phyloP scores from a whole-genome alignment of 345 rosid genomes.

The Camelina laxa region DNA sequence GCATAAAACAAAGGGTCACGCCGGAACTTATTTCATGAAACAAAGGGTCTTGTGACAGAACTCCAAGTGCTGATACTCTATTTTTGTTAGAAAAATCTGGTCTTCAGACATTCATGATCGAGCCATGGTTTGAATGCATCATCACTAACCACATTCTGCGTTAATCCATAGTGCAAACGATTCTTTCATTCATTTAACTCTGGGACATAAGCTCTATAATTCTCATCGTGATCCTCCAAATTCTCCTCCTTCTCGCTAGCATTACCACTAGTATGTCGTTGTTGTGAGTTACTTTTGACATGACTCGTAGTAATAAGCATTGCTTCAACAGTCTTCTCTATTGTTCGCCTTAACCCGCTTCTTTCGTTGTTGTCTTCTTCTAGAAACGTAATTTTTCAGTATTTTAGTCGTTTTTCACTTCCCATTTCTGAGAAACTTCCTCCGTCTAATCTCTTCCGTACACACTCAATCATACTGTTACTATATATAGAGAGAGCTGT shows the following conservation, averaged over 20 bases:
- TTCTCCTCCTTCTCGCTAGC: conserved; percentile 20
- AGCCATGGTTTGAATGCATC: conserved; percentile 65
- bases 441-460: conserved; percentile 10
- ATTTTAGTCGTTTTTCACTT: conserved; percentile 18
- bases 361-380: conserved; percentile 22
- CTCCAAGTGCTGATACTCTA: conserved; percentile 13
- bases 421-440: conserved; percentile 33
- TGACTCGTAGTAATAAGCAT: neutral
- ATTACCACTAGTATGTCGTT: neutral
- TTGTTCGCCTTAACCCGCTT: conserved; percentile 7
- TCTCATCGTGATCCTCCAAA: conserved; percentile 20
- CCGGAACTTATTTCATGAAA: neutral
- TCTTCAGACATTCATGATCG: conserved; percentile 51
- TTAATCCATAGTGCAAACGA: neutral
- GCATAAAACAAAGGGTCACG: neutral
- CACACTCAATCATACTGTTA: neutral
- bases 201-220: conserved; percentile 9
- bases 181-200: too few species aligned
- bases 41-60: neutral
- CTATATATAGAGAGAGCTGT: neutral
- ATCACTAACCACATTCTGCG: conserved; percentile 53
- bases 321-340: conserved; percentile 18
- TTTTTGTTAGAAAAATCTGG: conserved; percentile 2
- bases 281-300: conserved; percentile 10
- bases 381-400: conserved; percentile 19